Conservation (phyloP, 2,329 filamentous ascomycete species). For the Colletotrichum echinochloae region DNA sequence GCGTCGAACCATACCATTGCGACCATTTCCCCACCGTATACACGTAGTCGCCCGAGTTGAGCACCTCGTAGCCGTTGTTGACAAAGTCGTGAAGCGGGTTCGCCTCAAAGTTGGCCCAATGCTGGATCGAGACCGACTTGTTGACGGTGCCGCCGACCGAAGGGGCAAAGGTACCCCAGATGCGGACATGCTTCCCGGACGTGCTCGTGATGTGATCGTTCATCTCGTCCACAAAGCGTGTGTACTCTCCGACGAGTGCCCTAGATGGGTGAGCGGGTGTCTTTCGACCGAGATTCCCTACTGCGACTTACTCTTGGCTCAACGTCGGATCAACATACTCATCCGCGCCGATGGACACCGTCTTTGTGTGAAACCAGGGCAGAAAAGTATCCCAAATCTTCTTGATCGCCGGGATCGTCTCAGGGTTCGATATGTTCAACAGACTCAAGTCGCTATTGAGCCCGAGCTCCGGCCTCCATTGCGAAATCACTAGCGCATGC, state of each 20-base stretch:
- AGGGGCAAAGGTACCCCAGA: constrained; percentile 61
- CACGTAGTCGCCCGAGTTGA: constrained; percentile 45
- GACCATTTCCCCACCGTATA: constrained; percentile 46
- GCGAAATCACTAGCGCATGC: constrained; percentile 66
- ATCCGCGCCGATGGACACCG: constrained; percentile 67
- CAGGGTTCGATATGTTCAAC: constrained; percentile 58
- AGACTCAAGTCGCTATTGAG: constrained; percentile 60
- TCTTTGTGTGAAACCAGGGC: constrained; percentile 67
- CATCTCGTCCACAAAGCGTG: constrained; percentile 58
- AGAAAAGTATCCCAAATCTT: constrained; percentile 64
- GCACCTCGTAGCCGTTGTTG: constrained; percentile 43
- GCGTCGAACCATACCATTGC: constrained; percentile 23
- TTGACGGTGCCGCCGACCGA: constrained; percentile 31
- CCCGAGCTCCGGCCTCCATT: constrained; percentile 69
- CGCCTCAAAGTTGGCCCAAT: constrained; percentile 49
- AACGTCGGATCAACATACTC: constrained; percentile 59
- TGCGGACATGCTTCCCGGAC: constrained; percentile 44
- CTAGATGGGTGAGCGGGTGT: background rate
- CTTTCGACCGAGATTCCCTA: rapidly evolving
- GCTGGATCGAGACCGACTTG: constrained; percentile 48
- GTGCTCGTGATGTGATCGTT: constrained; percentile 59
- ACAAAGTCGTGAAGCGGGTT: constrained; percentile 43
- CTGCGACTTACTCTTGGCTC: constrained; percentile 45
- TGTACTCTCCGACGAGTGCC: constrained; percentile 61
- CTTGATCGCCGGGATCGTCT: constrained; percentile 64